Evolutionary conservation across 176 grass and related monocot species (phyloP), one percentile per base, ranked within the genome.

Genomic region (Hordeum marinum): DNA sequence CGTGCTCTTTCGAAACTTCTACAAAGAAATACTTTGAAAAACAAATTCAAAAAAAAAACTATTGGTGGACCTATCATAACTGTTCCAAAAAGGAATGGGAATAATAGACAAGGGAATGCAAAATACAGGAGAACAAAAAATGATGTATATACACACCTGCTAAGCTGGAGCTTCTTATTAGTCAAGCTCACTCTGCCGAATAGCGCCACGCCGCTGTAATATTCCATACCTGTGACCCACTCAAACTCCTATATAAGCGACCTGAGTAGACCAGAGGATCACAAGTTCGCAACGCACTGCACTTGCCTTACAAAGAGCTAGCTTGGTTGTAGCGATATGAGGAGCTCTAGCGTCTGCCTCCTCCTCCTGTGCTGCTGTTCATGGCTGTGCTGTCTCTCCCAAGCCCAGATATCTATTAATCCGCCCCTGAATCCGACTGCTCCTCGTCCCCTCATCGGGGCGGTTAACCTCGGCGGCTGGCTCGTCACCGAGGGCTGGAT

Each of bases 401-500:
- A 83, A 11, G 79, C 18, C 61, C 52, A 57, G 61, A 57, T 48
- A 13, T 11, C 27, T 11, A 2, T 55, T 23, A 21, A 8, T 11
- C 50, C 10, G 10, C 11, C 50, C 3, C 52, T 20, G 29, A 58
- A 57, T 11, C 31, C 11, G 20, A 32, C 42, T 13, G 48, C 27
- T 15, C 7, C 11, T 11, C 63, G 63, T 2, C 63, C 84, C 25
- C 60, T 62, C 4, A 21, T 89, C 36, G 60, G 82, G 1, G 82
- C 94, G 29, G 90, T 45, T 11, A 87, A 85, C 66, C 90, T 95
- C 6, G 94, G 90, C 26, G 86, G 90, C 31, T 95, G 94, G 94
- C 90, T 91, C 12, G 88, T 95, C 29, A 93, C 88, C 0, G 90
- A 95, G 83, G 94, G 94, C 40, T 91, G 90, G 94, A 95, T 95